A percentile compares a stretch with the other conserved stretches of the same genome.
Conservation (phyloP, 768 basidiomycete species). For the Cyathus striatus region DNA sequence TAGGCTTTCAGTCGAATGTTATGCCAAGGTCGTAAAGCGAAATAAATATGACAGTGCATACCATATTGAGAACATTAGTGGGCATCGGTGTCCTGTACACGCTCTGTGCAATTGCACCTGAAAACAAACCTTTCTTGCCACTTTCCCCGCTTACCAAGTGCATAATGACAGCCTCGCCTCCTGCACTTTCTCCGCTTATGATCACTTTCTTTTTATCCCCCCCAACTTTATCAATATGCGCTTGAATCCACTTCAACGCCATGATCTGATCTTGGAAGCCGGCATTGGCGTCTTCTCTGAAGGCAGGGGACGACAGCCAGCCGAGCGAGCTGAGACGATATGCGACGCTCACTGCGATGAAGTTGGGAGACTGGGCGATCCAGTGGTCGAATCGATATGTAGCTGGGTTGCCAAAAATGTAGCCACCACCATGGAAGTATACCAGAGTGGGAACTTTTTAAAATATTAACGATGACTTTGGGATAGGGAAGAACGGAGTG, state of each 20-base stretch:
- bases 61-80: conserved; percentile 44
- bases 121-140: conserved; percentile 37
- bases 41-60: conserved; percentile 15
- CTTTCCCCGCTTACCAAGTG: too few species aligned
- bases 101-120: conserved; percentile 56
- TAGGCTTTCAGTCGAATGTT: conserved; percentile 32
- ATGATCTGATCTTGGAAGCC: conserved; percentile 57
- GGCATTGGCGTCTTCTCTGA: conserved; percentile 43
- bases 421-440: conserved; percentile 49
- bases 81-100: conserved; percentile 49
- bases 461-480: not conserved
- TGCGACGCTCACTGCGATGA: conserved; percentile 60
- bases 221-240: conserved; percentile 56
- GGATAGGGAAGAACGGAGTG: too few species aligned
- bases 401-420: conserved; percentile 52
- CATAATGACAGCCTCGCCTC: too few species aligned
- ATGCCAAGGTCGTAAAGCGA: not conserved
- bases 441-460: conserved; percentile 36
- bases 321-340: conserved; percentile 62
- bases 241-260: conserved; percentile 59
- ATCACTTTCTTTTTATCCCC: conserved; percentile 55
- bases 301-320: conserved; percentile 50
- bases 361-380: conserved; percentile 56
- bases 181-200: conserved; percentile 59
- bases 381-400: conserved; percentile 65